Base-by-base conservation (phyloP, 2,329 filamentous ascomycete genomes). In the Fusarium sublunatum region DNA sequence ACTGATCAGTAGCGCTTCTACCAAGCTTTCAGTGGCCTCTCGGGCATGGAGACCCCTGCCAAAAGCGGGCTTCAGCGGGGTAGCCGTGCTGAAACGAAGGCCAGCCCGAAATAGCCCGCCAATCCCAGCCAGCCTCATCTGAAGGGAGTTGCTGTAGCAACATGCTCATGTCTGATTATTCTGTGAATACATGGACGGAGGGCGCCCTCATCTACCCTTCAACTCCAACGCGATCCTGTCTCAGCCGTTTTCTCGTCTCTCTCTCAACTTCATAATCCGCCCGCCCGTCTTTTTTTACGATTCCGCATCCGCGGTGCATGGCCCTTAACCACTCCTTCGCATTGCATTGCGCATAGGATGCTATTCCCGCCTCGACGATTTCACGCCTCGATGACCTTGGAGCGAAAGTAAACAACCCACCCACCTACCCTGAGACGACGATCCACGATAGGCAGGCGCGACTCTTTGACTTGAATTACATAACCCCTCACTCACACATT, bases 331-430 rank as follows among this genome's bases (percentile, higher is more conserved):
- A 43, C 46, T 41, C 29, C 53, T 55, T 68, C 45, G 52, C 64
- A 53, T 55, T 48, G 58, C 64, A 53, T 55, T 48, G 58, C 61
- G 50, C 67, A 64, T 68, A 68, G 57, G 65, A 71, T 71, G 69
- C 67, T 61, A 65, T 62, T 56, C 41, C 53, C 53, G 49, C 45
- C 49, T 56, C 54, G 49, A 70, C 65, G 45, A 70, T 54, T 65
- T 53, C 52, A 58, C 68, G 58, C 48, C 69, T 71, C 65, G 56
- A 71, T 70, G 68, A 71, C 67, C 67, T 29, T 50, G 67, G 63
- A 71, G 65, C 70, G 69, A 68, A 71, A 70, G 65, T 71, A 71
- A 71, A 71, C 69, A 71, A 52, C 36, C 58, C 47, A 34, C 31
- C 26, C 31, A 40, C 44, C 32, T 43, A 42, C 35, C 19, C 19